Base-by-base conservation (phyloP, 2,329 filamentous ascomycete species). In the Aurifilum marmelostoma region DNA sequence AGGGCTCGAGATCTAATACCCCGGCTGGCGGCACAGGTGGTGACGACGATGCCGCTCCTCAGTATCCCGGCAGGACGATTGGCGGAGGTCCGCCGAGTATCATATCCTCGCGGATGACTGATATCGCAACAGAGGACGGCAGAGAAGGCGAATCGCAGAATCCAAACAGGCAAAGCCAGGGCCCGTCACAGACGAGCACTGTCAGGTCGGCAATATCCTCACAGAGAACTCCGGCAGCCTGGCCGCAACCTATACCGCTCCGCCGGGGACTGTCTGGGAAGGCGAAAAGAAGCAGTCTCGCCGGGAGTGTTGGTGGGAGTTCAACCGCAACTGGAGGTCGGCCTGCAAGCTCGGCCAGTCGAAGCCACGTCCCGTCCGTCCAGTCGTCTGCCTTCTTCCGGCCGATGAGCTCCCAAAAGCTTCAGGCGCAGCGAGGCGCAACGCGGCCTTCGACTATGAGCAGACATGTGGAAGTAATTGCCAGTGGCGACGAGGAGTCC, bases 341-440 rank as follows among this genome's bases (percentile, higher is more conserved):
- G 73, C 91, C 84, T 66, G 85, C 84, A 21, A 95, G 90, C 73
- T 85, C 92, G 56, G 85, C 91, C 60, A 94, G 91, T 77, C 88
- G 91, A 76, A 96, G 92, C 56, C 96, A 99, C 83, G 94, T 97
- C 27, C 94, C 96, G 1, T 94, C 92, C 1, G 83, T 99, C 66
- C 91, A 93, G 2, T 94, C 93, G 21, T 92, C 95, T 76, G 95
- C 93, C 66, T 98, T 99, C 82, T 97, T 97, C 77, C 91, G 91
- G 29, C 96, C 96, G 52, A 97, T 99, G 93, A 98, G 94, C 81
- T 97, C 95, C 32, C 94, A 97, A 78, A 91, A 93, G 78, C 84
- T 98, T 64, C 95, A 98, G 80, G 94, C 94, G 67, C 96, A 98
- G 80, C 87, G 95, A 78, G 89, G 90, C 72, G 88, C 80, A 11